Evolutionary conservation across 202 grass and related monocot genomes (phyloP).

Genomic region (Panicum virgatum): DNA sequence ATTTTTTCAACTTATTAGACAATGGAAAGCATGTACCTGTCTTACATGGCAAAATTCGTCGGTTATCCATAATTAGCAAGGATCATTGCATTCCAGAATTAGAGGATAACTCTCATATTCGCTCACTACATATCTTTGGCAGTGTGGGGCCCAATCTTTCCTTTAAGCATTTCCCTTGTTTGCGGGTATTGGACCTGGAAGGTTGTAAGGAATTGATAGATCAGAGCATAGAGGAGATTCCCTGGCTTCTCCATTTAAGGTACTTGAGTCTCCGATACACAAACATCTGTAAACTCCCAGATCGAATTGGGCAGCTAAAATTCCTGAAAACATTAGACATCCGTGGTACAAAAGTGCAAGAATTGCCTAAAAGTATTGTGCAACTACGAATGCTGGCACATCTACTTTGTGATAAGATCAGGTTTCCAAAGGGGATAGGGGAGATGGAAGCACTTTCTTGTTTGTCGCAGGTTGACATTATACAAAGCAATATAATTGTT

Average conservation of each 20-base stretch:
- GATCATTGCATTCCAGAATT: not conserved
- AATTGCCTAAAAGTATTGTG: not conserved
- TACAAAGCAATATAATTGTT: not conserved
- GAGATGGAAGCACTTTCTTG: not conserved
- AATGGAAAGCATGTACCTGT: not conserved
- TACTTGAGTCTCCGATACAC: not conserved
- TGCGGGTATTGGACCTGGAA: slow-evolving; percentile 1
- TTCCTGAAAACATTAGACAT: not conserved
- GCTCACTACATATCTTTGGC: not conserved
- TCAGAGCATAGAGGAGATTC: not conserved
- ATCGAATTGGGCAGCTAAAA: not conserved
- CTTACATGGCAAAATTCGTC: not conserved
- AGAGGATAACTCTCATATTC: not conserved
- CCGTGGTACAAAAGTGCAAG: not conserved
- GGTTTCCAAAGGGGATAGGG: not conserved
- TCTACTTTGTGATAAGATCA: not conserved
- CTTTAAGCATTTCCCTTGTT: not conserved
- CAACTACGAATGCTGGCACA: not conserved
- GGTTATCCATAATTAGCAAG: not conserved
- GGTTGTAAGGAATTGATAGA: not conserved
- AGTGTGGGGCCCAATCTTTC: not conserved
- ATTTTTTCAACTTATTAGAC: not conserved
- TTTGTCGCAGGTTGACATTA: not conserved
- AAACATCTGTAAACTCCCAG: not conserved
- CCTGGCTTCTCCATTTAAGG: not conserved